Evolutionary conservation across 1,139 yeast genomes (phyloP), one percentile per base, ranked within the genome.

Genomic region (Candida sp.): DNA sequence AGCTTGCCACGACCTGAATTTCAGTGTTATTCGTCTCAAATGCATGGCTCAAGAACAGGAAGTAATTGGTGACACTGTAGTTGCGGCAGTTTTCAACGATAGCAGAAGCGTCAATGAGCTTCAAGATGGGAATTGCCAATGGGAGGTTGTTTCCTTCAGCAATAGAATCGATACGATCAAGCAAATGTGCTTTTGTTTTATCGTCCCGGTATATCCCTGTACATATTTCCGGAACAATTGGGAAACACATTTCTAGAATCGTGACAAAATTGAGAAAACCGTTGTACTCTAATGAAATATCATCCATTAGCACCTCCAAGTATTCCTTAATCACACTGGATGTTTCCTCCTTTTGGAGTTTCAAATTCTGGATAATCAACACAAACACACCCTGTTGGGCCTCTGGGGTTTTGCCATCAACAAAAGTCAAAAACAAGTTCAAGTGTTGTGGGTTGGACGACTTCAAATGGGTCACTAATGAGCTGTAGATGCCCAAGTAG

Each of bases 21-120:
- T 64, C 65, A 1, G 33, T 39, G 45, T 63, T 51, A 37, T 43
- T 34, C 3, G 50, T 46, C 7, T 42, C 9, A 35, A 38, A 38
- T 3, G 49, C 46, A 3, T 54, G 56, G 44, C 58, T 47, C 11
- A 78, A 57, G 11, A 74, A 58, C 2, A 61, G 60, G 25, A 69
- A 54, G 54, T 70, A 78, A 38, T 65, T 65, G 17, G 62, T 53
- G 4, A 70, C 58, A 45, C 70, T 75, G 54, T 63, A 69, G 25
- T 63, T 63, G 27, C 82, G 66, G 50, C 79, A 65, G 7, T 64
- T 60, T 40, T 75, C 78, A 37, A 68, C 63, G 8, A 76, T 68
- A 52, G 78, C 74, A 0, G 81, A 73, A 28, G 67, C 56, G 26
- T 70, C 63, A 1, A 75, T 62, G 3, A 73, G 60, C 35, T 62